Percentiles rank a stretch among this genome's conserved stretches.
Evolutionary conservation across 2,329 filamentous ascomycete genomes (phyloP).

Genomic region (Aspergillus thermomutatus): DNA sequence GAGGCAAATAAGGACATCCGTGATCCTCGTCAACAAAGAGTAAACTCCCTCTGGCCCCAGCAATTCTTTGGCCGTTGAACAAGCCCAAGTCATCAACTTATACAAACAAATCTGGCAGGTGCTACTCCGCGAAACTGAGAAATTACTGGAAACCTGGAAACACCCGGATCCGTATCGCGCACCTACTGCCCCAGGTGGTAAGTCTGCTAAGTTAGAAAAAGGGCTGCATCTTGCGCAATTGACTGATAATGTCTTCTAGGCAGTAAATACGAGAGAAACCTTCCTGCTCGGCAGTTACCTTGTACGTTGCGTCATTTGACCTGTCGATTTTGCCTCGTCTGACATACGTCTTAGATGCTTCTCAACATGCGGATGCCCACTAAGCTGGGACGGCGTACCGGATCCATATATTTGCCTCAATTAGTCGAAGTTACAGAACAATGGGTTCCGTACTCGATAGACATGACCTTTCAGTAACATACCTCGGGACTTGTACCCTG

Average conservation of each 20-base stretch:
- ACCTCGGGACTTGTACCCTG: not conserved
- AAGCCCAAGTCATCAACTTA: slow-evolving; percentile 1
- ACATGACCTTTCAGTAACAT: not conserved
- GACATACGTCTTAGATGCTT: slow-evolving; percentile 11
- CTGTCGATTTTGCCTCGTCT: slow-evolving; percentile 1
- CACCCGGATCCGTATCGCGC: slow-evolving; percentile 90
- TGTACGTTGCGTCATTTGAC: slow-evolving; percentile 57
- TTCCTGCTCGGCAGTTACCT: slow-evolving; percentile 74
- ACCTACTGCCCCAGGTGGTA: slow-evolving; percentile 91
- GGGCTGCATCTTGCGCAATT: not conserved
- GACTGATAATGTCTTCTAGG: slow-evolving; percentile 50
- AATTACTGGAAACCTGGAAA: slow-evolving; percentile 88
- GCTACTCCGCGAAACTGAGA: slow-evolving; percentile 82
- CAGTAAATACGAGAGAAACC: slow-evolving; percentile 93
- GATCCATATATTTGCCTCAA: slow-evolving; percentile 1
- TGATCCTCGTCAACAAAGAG: slow-evolving; percentile 82
- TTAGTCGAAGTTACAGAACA: not conserved
- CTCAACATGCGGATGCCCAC: slow-evolving; percentile 1
- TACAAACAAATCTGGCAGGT: slow-evolving; percentile 51
- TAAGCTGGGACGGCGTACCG: slow-evolving; percentile 18
- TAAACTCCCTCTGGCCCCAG: slow-evolving; percentile 41
- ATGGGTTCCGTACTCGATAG: not conserved
- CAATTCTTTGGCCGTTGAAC: not conserved
- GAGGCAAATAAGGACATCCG: slow-evolving; percentile 85
- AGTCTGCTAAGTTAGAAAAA: slow-evolving; percentile 23